These are phyloP conservation scores for Aristolochia contorta DNA, from an alignment of 164 flowering plant species.

Conservation along the genomic window DNA sequence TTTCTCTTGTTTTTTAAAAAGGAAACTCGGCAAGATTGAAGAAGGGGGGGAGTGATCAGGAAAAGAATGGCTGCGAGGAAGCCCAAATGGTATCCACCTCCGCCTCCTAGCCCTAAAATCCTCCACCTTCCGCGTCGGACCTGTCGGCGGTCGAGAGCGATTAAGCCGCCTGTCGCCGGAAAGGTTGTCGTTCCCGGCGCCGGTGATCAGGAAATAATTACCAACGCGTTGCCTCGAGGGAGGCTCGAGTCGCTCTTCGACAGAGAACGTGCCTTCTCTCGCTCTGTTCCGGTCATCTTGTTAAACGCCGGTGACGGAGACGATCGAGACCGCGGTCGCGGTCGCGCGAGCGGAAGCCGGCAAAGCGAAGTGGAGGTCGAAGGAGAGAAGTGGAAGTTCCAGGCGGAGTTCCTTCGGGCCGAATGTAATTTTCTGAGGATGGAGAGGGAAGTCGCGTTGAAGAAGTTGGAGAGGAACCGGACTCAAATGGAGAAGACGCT, in stretches of 20 bases:
- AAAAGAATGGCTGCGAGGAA: slow-evolving; percentile 27
- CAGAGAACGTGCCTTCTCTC: slow-evolving; percentile 42
- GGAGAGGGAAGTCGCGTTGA: slow-evolving; percentile 63
- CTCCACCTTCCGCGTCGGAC: slow-evolving; percentile 45
- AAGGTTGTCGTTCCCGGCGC: slow-evolving; percentile 7
- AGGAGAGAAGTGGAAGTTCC: slow-evolving; percentile 61
- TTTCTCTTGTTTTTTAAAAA: background rate
- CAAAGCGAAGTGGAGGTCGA: slow-evolving; percentile 11
- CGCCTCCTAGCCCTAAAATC: slow-evolving; percentile 53
- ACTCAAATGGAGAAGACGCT: slow-evolving; percentile 35
- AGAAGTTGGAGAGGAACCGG: slow-evolving; percentile 51
- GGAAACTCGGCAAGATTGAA: background rate
- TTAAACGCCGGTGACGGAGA: slow-evolving; percentile 19
- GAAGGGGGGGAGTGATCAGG: slow-evolving; percentile 1
- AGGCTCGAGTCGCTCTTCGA: slow-evolving; percentile 52
- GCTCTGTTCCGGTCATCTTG: slow-evolving; percentile 30
- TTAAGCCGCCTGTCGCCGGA: slow-evolving; percentile 1
- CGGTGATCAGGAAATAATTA: slow-evolving; percentile 6
- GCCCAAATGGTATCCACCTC: slow-evolving; percentile 60
- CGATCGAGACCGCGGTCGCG: slow-evolving; percentile 35
- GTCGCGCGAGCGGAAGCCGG: slow-evolving; percentile 10
- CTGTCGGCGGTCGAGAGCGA: slow-evolving; percentile 15
- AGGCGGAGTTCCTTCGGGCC: slow-evolving; percentile 78
- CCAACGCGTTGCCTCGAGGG: slow-evolving; percentile 13
- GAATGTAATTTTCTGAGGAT: slow-evolving; percentile 73